Evolutionary conservation across 176 grass and related monocot species (phyloP).

Genomic region (Zoysia japonica): DNA sequence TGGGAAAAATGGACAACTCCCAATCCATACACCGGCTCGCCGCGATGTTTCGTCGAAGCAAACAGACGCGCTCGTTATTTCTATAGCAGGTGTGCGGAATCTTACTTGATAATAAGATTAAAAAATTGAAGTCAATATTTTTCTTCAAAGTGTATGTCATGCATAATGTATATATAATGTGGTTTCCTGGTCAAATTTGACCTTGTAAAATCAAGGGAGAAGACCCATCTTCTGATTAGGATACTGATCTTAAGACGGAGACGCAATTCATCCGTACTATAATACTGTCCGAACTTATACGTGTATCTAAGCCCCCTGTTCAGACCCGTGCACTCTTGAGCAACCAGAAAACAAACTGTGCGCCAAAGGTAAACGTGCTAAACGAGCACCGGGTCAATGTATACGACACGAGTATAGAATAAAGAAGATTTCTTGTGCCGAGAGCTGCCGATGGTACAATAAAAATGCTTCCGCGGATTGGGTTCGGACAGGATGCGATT

Average conservation of each 20-base stretch:
- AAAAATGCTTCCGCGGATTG: constrained; percentile 13
- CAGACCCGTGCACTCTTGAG: neutral
- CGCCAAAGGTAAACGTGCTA: neutral
- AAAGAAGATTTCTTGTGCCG: constrained; percentile 4
- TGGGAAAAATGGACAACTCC: constrained; percentile 27
- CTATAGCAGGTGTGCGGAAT: too few relatives aligned
- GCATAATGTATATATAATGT: neutral
- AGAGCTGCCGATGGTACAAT: neutral
- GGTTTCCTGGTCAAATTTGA: neutral
- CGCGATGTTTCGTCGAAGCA: neutral
- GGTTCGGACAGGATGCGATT: constrained; percentile 11
- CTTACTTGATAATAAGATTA: neutral
- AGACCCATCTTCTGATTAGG: neutral
- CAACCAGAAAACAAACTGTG: too few relatives aligned
- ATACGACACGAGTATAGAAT: neutral
- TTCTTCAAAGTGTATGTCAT: neutral
- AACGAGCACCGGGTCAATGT: neutral
- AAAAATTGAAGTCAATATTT: neutral
- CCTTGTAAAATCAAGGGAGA: neutral
- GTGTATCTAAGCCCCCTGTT: neutral
- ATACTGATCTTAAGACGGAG: neutral
- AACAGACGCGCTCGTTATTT: neutral
- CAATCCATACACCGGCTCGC: neutral
- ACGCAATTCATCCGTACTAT: constrained; percentile 2
- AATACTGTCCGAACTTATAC: neutral